Percentiles rank a stretch among this genome's conserved stretches.
Conservation (phyloP, 2,329 filamentous ascomycete species). For the Fusarium verrucosum region DNA sequence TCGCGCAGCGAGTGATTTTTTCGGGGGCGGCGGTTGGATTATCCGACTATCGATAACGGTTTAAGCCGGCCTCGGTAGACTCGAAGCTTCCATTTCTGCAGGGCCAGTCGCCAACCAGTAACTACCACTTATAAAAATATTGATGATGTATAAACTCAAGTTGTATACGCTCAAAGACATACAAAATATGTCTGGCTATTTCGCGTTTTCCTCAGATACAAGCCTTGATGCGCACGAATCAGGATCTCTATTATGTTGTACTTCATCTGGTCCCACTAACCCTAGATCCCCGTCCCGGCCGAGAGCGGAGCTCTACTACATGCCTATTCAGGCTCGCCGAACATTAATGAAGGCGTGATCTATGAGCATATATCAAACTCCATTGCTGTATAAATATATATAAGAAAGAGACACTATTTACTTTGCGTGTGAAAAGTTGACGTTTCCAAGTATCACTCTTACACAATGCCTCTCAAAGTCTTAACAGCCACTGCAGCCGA, state of each 20-base stretch:
- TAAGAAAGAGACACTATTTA: not conserved
- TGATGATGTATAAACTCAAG: not conserved
- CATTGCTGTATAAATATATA: not conserved
- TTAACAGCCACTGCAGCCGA: constrained; percentile 50
- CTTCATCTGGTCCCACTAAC: constrained; percentile 4
- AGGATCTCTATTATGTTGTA: not conserved
- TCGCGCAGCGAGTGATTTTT: constrained; percentile 28
- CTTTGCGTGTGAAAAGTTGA: not conserved
- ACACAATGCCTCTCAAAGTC: constrained; percentile 52
- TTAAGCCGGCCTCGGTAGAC: constrained; percentile 20
- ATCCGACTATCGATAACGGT: constrained; percentile 13
- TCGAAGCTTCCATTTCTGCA: constrained; percentile 20
- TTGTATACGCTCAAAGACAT: not conserved
- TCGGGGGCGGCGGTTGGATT: constrained; percentile 21
- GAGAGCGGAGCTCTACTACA: constrained; percentile 23
- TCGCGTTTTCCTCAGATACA: not conserved
- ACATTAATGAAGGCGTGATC: not conserved
- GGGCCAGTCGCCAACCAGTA: not conserved
- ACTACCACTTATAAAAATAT: not conserved
- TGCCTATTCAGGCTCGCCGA: constrained; percentile 42
- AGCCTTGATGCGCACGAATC: not conserved
- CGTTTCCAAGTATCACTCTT: not conserved
- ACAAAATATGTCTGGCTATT: not conserved
- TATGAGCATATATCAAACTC: not conserved
- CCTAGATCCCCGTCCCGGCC: constrained; percentile 16